Evolutionary conservation across 768 basidiomycete species (phyloP).

Genomic region (Fomitopsis serialis): DNA sequence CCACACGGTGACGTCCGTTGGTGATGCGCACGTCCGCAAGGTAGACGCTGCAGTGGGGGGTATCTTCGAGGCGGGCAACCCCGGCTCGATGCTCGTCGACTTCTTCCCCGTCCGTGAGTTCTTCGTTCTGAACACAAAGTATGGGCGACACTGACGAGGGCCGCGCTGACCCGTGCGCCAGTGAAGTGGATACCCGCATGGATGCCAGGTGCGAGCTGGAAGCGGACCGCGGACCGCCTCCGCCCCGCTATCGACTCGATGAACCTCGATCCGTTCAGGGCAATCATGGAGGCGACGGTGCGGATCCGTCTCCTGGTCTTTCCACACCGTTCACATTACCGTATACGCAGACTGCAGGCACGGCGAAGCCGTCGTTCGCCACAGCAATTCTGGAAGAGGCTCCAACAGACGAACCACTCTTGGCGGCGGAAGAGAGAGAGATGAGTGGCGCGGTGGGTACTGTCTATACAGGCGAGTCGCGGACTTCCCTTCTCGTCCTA

Average conservation of each 20-base stretch:
- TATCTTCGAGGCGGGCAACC: constrained; percentile 6
- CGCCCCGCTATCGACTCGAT: too few relatives aligned
- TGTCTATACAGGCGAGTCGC: too few relatives aligned
- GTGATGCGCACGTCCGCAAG: not conserved
- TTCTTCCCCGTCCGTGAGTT: constrained; percentile 14
- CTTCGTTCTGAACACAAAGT: not conserved
- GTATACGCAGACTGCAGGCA: too few relatives aligned
- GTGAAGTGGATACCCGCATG: constrained; percentile 12
- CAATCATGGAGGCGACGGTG: constrained; percentile 12
- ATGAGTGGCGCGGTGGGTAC: too few relatives aligned
- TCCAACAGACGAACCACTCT: too few relatives aligned
- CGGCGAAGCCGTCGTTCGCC: not conserved
- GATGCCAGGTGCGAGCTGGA: constrained; percentile 14
- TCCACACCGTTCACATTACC: not conserved
- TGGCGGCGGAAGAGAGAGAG: too few relatives aligned
- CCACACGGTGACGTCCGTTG: not conserved
- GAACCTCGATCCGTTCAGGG: constrained; percentile 4
- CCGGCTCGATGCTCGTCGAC: constrained; percentile 13
- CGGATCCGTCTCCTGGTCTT: not conserved
- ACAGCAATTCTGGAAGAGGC: too few relatives aligned
- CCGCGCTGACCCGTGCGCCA: not conserved
- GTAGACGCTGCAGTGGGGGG: not conserved
- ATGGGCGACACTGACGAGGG: too few relatives aligned
- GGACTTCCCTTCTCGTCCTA: too few relatives aligned
- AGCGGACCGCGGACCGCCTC: not conserved